These are phyloP conservation scores for Melanopsichium pennsylvanicum DNA, from an alignment of 1,284 basidiomycete genomes.

Conservation along the genomic window DNA sequence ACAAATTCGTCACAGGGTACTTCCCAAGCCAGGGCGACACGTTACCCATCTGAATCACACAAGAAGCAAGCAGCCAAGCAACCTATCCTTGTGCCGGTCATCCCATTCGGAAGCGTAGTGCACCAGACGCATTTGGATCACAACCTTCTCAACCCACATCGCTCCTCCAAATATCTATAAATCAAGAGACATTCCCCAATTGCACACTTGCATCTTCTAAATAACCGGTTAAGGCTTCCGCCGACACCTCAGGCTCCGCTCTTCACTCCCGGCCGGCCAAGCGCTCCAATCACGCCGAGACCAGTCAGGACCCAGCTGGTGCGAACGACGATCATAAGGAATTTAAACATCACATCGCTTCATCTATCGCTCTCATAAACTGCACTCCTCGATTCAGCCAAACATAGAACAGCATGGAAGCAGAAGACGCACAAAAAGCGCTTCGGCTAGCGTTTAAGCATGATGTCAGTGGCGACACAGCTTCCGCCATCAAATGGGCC, in stretches of 20 bases:
- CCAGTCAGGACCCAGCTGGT: neutral
- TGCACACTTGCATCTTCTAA: constrained; percentile 8
- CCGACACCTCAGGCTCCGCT: neutral
- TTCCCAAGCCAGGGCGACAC: too few species aligned
- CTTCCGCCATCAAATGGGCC: constrained; percentile 81
- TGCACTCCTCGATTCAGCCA: neutral
- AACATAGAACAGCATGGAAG: constrained; percentile 35
- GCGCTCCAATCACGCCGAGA: neutral
- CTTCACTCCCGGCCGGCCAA: neutral
- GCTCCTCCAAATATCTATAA: too few species aligned
- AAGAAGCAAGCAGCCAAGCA: constrained; percentile 2
- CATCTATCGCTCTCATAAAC: constrained; percentile 4
- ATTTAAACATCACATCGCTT: neutral
- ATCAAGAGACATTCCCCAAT: too few species aligned
- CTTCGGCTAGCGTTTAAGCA: constrained; percentile 62
- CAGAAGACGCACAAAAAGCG: constrained; percentile 61
- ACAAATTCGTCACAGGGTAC: too few species aligned
- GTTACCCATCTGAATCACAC: too few species aligned
- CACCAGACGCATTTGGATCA: neutral
- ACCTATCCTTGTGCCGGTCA: neutral
- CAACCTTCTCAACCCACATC: constrained; percentile 6
- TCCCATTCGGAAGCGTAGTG: constrained; percentile 12
- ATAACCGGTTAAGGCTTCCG: neutral
- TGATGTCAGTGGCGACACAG: constrained; percentile 54
- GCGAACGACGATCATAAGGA: neutral